Conservation (phyloP, 495 filamentous ascomycete species). For the Cercophora newfieldiana region DNA sequence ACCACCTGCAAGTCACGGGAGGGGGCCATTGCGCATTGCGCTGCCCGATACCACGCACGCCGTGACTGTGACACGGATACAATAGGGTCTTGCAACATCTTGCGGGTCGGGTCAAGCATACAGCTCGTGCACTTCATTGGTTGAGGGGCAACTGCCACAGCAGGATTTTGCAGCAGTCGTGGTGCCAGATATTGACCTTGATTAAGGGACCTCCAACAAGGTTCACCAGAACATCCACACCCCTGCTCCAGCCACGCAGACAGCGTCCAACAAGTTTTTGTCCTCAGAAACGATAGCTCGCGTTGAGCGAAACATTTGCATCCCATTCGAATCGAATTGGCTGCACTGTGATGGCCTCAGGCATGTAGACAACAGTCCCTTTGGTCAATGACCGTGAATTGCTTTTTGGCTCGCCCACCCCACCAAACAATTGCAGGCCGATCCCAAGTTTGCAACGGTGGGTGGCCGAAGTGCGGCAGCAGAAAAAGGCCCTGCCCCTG, state of each 20-base stretch:
- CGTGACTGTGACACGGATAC: slow-evolving; percentile 11
- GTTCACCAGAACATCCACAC: background rate
- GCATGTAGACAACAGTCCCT: background rate
- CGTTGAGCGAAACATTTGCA: background rate
- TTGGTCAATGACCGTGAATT: background rate
- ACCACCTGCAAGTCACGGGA: background rate
- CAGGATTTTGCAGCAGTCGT: background rate
- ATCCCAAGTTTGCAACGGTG: background rate
- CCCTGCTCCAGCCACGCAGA: background rate
- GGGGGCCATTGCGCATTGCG: slow-evolving; percentile 26
- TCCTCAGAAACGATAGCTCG: background rate
- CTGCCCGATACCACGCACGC: slow-evolving; percentile 21
- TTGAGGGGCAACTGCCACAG: background rate
- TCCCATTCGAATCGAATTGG: background rate
- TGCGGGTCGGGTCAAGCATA: background rate
- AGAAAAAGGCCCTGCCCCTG: background rate
- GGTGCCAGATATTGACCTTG: background rate
- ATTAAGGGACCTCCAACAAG: slow-evolving; percentile 2
- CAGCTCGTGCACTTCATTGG: background rate
- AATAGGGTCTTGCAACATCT: background rate
- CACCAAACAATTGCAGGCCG: background rate
- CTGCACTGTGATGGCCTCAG: background rate
- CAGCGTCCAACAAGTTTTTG: background rate
- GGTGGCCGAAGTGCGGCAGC: background rate
- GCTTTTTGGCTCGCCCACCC: background rate